Conservation (phyloP, 2,329 filamentous ascomycete genomes). For the Colletotrichum acutatum region DNA sequence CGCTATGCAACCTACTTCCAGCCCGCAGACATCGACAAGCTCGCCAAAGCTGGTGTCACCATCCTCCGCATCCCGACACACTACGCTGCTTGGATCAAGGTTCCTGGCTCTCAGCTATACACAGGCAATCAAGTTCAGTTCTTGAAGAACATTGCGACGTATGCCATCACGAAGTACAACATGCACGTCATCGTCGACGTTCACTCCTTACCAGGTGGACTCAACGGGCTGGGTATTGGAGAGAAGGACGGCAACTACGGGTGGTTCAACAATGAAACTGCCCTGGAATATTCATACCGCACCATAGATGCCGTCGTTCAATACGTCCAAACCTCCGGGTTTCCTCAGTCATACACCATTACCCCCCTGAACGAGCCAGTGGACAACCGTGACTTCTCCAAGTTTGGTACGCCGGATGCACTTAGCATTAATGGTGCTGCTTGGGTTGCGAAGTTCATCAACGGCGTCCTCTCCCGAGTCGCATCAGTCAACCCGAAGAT, state of each 20-base stretch:
- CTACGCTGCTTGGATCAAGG: constrained; percentile 15
- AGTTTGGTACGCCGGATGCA: constrained; percentile 14
- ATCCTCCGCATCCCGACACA: constrained; percentile 15
- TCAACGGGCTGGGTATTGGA: no score
- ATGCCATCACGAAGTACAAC: no score
- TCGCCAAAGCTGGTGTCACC: constrained; percentile 4
- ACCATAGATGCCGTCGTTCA: no score
- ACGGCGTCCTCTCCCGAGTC: neutral
- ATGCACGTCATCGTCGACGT: no score
- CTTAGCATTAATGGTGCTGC: constrained; percentile 6
- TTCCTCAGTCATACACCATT: neutral
- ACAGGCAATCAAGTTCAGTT: neutral
- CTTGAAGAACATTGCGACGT: no score
- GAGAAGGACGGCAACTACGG: no score
- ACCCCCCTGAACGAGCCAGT: constrained; percentile 14
- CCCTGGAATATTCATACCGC: no score
- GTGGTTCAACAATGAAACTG: no score
- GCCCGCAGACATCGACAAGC: constrained; percentile 18
- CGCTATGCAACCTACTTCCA: constrained; percentile 15
- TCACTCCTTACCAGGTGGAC: no score
- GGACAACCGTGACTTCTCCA: constrained; percentile 16
- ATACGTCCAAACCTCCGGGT: no score
- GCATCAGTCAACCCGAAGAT: no score
- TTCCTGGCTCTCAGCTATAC: constrained; percentile 18
- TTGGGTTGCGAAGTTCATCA: constrained; percentile 11